A percentile compares a stretch with the other conserved stretches of the same genome.
Evolutionary conservation across 202 grass and related monocot species (phyloP).

Genomic region (Brachypodium distachyon): DNA sequence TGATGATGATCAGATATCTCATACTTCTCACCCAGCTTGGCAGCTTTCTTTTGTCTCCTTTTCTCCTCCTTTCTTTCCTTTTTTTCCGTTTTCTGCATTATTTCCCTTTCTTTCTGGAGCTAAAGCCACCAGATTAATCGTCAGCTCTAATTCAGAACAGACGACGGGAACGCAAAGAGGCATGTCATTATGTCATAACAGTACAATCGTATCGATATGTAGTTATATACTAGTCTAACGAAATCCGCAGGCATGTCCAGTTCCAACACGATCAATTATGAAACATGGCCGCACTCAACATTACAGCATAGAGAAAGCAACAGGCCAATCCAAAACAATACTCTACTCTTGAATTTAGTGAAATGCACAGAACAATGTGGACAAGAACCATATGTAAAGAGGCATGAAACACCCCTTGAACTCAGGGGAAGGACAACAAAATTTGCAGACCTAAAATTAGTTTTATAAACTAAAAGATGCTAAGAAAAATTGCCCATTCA

Average conservation of each 20-base stretch:
- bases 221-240: background rate
- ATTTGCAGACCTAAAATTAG: background rate
- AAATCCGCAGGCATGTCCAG: background rate
- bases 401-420: background rate
- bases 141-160: constrained; percentile 82
- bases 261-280: background rate
- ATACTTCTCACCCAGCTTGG: constrained; percentile 13
- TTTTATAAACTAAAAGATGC: background rate
- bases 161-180: constrained; percentile 40
- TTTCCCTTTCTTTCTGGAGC: constrained; percentile 75
- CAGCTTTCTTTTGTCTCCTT: constrained; percentile 42
- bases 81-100: constrained; percentile 1
- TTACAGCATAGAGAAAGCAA: background rate
- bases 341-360: background rate
- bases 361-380: background rate
- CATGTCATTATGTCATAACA: background rate
- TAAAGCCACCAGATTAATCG: constrained; percentile 88
- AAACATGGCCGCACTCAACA: background rate
- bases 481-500: background rate
- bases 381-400: background rate
- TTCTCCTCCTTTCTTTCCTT: constrained; percentile 43
- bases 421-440: background rate
- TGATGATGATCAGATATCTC: background rate
- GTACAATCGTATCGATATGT: constrained; percentile 6
- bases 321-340: background rate